Evolutionary conservation across 768 basidiomycete species (phyloP).

Genomic region (Phanerodontia chrysosporium): DNA sequence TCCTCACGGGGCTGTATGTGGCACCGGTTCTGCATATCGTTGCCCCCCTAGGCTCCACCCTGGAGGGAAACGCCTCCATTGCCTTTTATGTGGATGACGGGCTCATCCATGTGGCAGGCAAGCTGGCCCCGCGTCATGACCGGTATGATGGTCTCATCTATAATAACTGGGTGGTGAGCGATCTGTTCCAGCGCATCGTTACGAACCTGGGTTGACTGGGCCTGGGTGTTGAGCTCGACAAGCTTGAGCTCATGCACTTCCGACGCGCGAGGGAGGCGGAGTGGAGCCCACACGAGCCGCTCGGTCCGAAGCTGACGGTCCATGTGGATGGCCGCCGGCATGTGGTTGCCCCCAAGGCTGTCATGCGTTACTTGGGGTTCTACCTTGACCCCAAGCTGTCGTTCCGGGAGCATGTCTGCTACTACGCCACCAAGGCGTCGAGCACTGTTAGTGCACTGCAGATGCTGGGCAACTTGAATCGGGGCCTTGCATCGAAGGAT

Average conservation of each 20-base stretch:
- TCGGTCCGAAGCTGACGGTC: not conserved
- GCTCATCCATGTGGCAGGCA: slow-evolving; percentile 1
- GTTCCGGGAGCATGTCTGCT: slow-evolving; percentile 10
- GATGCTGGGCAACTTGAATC: slow-evolving; percentile 17
- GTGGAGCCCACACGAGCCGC: not conserved
- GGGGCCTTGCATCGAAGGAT: slow-evolving; percentile 13
- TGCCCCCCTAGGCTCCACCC: not conserved
- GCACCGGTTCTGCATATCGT: slow-evolving; percentile 6
- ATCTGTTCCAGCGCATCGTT: not conserved
- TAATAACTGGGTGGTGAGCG: not conserved
- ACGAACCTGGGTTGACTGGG: slow-evolving; percentile 7
- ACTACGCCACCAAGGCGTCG: slow-evolving; percentile 12
- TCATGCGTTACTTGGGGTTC: slow-evolving; percentile 16
- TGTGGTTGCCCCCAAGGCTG: not conserved
- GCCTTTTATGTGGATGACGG: slow-evolving; percentile 20
- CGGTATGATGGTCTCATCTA: not conserved
- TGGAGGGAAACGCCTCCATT: not conserved
- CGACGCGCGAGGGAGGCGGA: not conserved
- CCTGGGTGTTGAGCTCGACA: slow-evolving; percentile 11
- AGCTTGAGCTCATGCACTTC: slow-evolving; percentile 19
- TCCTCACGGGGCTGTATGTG: slow-evolving; percentile 14
- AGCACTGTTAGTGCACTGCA: slow-evolving; percentile 11
- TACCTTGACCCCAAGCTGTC: slow-evolving; percentile 14
- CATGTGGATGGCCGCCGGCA: slow-evolving; percentile 5
- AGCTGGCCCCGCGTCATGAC: not conserved